These are phyloP conservation scores for Solanum medicagineum DNA, from an alignment of 257 asterid genomes.

Conservation along the genomic window DNA sequence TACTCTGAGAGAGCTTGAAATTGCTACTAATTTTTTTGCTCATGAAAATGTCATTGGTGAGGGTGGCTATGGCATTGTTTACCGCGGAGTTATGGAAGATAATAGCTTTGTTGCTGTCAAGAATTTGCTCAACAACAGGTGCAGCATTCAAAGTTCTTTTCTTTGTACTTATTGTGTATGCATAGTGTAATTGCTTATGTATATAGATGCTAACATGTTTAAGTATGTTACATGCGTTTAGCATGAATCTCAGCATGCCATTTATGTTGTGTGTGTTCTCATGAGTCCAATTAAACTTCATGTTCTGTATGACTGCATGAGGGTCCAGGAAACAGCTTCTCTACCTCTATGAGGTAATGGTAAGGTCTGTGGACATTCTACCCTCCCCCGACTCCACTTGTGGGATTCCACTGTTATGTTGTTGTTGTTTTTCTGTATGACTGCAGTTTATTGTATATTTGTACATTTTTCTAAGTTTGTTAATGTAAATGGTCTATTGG, in stretches of 20 bases:
- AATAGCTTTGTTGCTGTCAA: constrained; percentile 15
- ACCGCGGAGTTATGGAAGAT: constrained; percentile 12
- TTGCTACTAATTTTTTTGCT: constrained; percentile 13
- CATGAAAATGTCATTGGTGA: constrained; percentile 20
- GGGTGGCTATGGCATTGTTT: constrained; percentile 24
- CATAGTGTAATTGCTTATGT: not conserved
- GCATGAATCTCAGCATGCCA: not conserved
- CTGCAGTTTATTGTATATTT: not conserved
- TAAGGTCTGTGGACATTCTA: too few species aligned
- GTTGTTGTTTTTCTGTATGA: not conserved
- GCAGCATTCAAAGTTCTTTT: not conserved
- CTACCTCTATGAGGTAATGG: too few species aligned
- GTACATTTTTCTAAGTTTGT: not conserved
- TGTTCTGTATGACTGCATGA: not conserved
- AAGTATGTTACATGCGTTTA: not conserved
- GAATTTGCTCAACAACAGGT: constrained; percentile 22
- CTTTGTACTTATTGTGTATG: not conserved
- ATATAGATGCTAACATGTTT: not conserved
- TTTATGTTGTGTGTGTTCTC: not conserved
- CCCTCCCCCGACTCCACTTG: too few species aligned
- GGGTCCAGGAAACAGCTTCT: too few species aligned
- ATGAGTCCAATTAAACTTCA: not conserved
- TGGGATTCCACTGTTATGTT: too few species aligned
- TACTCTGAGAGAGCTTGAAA: constrained; percentile 20
- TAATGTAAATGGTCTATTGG: not conserved